A percentile compares a stretch with the other conserved stretches of the same genome.
Conservation (phyloP, 1,139 yeast genomes). For the Blastobotrys proliferans region DNA sequence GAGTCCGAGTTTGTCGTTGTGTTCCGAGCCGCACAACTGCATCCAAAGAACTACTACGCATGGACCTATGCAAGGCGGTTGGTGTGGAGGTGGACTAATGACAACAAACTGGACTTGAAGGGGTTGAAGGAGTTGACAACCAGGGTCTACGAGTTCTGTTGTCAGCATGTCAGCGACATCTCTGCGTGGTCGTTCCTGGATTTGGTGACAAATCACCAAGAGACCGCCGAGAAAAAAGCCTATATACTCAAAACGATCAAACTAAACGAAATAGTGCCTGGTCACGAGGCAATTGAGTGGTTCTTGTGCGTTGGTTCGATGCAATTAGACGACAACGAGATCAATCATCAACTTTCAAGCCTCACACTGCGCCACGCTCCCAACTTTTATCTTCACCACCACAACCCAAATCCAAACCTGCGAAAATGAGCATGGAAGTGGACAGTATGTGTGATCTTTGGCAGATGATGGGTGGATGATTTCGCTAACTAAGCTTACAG, state of each 20-base stretch:
- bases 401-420: not conserved
- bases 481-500: no score
- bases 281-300: conserved; percentile 7
- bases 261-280: not conserved
- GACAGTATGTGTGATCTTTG: not conserved
- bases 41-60: conserved; percentile 46
- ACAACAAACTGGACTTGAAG: no score
- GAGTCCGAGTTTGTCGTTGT: conserved; percentile 30
- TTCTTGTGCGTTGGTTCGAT: conserved; percentile 3
- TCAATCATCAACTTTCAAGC: no score
- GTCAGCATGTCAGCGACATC: conserved; percentile 37
- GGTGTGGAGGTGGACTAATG: conserved; percentile 17
- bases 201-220: conserved; percentile 11
- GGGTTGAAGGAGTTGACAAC: not conserved
- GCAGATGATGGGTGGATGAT: not conserved
- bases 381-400: conserved; percentile 2
- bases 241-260: not conserved
- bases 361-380: no score
- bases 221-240: not conserved
- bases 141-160: conserved; percentile 6
- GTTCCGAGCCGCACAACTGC: conserved; percentile 36
- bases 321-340: no score
- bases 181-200: conserved; percentile 45
- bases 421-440: not conserved
- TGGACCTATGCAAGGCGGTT: conserved; percentile 41